These are phyloP conservation scores for Tardiomyces digboiensis DNA, from an alignment of 1,139 yeast genomes.

Conservation along the genomic window DNA sequence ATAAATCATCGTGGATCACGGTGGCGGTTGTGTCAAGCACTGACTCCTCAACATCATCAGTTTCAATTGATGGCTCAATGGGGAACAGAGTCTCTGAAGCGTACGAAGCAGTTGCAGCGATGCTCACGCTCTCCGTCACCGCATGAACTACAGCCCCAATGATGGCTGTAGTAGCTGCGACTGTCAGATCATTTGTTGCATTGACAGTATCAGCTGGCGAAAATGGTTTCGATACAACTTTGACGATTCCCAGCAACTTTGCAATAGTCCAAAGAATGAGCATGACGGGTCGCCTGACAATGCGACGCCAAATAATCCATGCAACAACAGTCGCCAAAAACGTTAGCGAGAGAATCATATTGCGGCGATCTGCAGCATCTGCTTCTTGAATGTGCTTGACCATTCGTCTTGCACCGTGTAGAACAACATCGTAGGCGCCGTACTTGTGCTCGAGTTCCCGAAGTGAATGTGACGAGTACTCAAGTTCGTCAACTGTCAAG, in stretches of 20 bases:
- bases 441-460: slow-evolving; percentile 41
- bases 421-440: slow-evolving; percentile 42
- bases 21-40: no score
- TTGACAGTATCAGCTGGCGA: not conserved
- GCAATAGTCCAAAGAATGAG: slow-evolving; percentile 50
- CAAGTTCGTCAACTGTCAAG: slow-evolving; percentile 50
- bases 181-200: no score
- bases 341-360: slow-evolving; percentile 49
- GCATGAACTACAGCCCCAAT: no score
- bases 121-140: no score
- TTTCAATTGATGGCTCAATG: no score
- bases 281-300: slow-evolving; percentile 46
- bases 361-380: slow-evolving; percentile 50
- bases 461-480: slow-evolving; percentile 47
- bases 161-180: no score
- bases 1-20: no score
- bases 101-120: no score
- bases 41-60: no score
- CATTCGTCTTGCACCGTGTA: slow-evolving; percentile 44
- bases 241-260: slow-evolving; percentile 36
- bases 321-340: slow-evolving; percentile 45
- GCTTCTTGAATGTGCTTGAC: slow-evolving; percentile 61
- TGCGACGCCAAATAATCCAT: slow-evolving; percentile 60
- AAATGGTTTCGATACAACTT: not conserved
- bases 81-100: no score